Base-by-base conservation (phyloP, 495 filamentous ascomycete species). In the Talaromyces borbonicus region DNA sequence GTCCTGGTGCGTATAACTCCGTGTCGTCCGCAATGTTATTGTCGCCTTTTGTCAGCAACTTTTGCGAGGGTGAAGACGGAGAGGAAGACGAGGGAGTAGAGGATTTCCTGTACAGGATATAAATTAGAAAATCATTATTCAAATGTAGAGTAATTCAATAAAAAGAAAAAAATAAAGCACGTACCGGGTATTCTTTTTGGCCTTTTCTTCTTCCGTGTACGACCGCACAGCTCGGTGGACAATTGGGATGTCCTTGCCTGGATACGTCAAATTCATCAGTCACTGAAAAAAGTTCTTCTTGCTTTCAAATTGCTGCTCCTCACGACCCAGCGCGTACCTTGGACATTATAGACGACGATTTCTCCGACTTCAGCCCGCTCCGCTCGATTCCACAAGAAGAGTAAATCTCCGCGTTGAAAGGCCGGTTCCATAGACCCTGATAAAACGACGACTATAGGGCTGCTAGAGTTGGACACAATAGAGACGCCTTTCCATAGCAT, bases 401-500 rank as follows among this genome's bases (percentile, higher is more conserved):
- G 72, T 3, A 98, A 69, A 63, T 98, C 92, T 27, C 92, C 92
- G 48, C 92, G 74, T 59, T 96, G 90, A 66, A 98, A 97, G 3
- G 93, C 92, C 0, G 92, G 92, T 55, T 98, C 92, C 92, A 97
- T 98, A 40, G 79, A 85, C 2, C 92, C 92, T 1, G 86, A 92
- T 11, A 97, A 74, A 1, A 98, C 92, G 32, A 96, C 92, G 49
- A 96, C 92, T 53, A 97, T 97, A 5, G 92, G 92, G 1, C 83
- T 90, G 26, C 87, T 87, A 3, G 85, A 93, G 52, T 92, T 81
- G 31, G 88, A 79, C 50, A 81, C 73, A 5, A 98, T 79, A 18
- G 86, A 92, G 35, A 98, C 78, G 6, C 85, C 85, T 67, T 98
- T 98, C 92, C 90, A 97, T 63, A 95, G 79, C 90, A 95, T 96